phyloP scores from a whole-genome alignment of 2,329 filamentous ascomycete species.

The Lasiodiplodia hormozganensis region DNA sequence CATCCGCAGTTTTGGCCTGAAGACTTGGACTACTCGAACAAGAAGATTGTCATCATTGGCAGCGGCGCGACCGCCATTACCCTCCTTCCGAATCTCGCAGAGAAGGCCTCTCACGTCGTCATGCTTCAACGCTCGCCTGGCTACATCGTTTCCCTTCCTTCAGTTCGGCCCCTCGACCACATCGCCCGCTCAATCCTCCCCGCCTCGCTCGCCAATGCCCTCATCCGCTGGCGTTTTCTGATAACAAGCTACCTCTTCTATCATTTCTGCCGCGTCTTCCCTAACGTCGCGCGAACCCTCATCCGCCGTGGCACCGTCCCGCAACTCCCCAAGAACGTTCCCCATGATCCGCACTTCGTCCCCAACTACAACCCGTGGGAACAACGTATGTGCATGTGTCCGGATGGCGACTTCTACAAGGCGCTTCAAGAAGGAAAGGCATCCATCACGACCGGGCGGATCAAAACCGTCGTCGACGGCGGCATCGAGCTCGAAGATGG shows the following conservation, averaged over 20 bases:
- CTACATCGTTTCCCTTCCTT: constrained; percentile 66
- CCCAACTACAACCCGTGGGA: constrained; percentile 64
- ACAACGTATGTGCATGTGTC: constrained; percentile 77
- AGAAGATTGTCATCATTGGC: constrained; percentile 75
- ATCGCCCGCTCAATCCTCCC: constrained; percentile 56
- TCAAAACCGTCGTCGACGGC: constrained; percentile 57
- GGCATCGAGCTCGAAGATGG: constrained; percentile 58
- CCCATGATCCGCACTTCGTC: constrained; percentile 54
- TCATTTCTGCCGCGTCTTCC: constrained; percentile 61
- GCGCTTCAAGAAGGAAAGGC: constrained; percentile 59
- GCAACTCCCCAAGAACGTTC: constrained; percentile 58
- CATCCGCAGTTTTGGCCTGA: constrained; percentile 82
- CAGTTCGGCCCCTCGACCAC: constrained; percentile 47
- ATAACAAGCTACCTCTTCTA: constrained; percentile 57
- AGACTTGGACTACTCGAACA: constrained; percentile 68
- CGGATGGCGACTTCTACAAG: constrained; percentile 66
- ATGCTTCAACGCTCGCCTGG: constrained; percentile 82
- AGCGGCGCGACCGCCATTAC: constrained; percentile 82
- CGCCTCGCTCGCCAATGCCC: constrained; percentile 51
- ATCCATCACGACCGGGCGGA: constrained; percentile 62
- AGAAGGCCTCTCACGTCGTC: constrained; percentile 69
- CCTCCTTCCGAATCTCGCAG: constrained; percentile 72
- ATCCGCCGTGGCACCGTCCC: constrained; percentile 55
- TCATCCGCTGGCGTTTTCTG: constrained; percentile 61
- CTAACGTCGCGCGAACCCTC: constrained; percentile 55